Evolutionary conservation across 768 basidiomycete species (phyloP).

Genomic region (Pisolithus microcarpus): DNA sequence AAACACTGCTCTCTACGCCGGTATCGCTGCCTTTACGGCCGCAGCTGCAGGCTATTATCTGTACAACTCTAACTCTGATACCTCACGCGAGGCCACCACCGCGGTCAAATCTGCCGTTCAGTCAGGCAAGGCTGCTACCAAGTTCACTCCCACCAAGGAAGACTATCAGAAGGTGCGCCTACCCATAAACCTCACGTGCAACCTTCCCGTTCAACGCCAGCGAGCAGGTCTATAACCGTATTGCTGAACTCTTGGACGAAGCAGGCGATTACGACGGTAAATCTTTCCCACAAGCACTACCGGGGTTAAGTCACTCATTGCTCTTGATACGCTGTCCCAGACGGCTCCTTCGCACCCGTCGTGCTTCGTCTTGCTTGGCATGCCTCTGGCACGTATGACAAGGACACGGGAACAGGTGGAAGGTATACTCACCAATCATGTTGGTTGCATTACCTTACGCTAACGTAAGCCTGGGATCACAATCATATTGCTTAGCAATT

Average conservation of each 20-base stretch:
- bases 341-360: constrained; percentile 85
- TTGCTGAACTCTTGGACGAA: constrained; percentile 71
- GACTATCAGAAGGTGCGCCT: constrained; percentile 80
- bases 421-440: constrained; percentile 40
- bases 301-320: not conserved
- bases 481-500: constrained; percentile 68
- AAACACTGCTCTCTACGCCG: constrained; percentile 52
- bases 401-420: constrained; percentile 67
- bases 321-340: constrained; percentile 30
- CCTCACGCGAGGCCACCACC: constrained; percentile 44
- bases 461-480: constrained; percentile 5
- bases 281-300: constrained; percentile 5
- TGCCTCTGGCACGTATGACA: constrained; percentile 87
- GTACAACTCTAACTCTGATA: constrained; percentile 39
- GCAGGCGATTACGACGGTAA: constrained; percentile 76
- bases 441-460: constrained; percentile 2
- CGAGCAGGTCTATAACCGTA: constrained; percentile 77
- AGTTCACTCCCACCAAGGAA: constrained; percentile 68
- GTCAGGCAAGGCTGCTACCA: constrained; percentile 53
- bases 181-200: not conserved
- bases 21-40: constrained; percentile 52
- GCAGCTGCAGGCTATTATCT: constrained; percentile 62
- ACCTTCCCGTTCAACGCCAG: not conserved
- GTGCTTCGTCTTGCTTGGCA: constrained; percentile 92
- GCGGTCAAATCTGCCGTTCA: constrained; percentile 58